A percentile compares a stretch with the other conserved stretches of the same genome.
Conservation (phyloP, 257 asterid genomes). For the Primulina huaijiensis region DNA sequence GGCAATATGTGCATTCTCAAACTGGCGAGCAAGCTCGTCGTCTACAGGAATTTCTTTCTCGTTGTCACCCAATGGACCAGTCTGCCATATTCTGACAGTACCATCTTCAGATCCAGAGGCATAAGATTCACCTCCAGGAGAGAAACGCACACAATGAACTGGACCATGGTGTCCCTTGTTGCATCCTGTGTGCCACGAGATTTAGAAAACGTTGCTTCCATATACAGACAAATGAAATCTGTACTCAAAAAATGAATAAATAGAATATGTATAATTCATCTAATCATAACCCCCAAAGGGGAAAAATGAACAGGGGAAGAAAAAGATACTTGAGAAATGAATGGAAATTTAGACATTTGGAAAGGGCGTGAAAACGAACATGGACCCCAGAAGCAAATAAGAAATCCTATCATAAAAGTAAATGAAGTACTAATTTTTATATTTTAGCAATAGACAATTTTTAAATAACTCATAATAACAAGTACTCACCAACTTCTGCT, state of each 20-base stretch:
- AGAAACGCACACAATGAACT: slow-evolving; percentile 88
- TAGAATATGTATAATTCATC: background rate
- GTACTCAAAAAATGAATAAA: background rate
- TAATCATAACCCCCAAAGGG: slow-evolving; percentile 67
- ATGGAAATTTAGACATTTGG: background rate
- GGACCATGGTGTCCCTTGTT: slow-evolving; percentile 99
- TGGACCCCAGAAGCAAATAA: background rate
- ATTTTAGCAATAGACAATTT: background rate
- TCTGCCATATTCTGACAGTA: slow-evolving; percentile 93
- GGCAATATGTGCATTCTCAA: slow-evolving; percentile 46
- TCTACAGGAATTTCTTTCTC: slow-evolving; percentile 44
- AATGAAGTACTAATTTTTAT: slow-evolving; percentile 44
- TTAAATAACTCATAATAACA: background rate
- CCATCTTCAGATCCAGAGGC: slow-evolving; percentile 98
- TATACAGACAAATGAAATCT: too few relatives aligned
- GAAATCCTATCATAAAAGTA: background rate
- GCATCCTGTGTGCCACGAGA: slow-evolving; percentile 53
- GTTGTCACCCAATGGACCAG: slow-evolving; percentile 45
- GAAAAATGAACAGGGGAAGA: background rate
- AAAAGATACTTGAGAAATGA: background rate
- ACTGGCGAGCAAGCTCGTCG: slow-evolving; percentile 46
- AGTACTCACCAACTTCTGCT: slow-evolving; percentile 66
- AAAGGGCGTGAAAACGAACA: background rate
- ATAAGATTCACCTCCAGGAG: slow-evolving; percentile 94
- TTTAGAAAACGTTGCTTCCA: slow-evolving; percentile 2